Percentiles rank a stretch among this genome's conserved stretches.
Conservation (phyloP, 192 early-diverging fungal species). For the Linderina pennispora region DNA sequence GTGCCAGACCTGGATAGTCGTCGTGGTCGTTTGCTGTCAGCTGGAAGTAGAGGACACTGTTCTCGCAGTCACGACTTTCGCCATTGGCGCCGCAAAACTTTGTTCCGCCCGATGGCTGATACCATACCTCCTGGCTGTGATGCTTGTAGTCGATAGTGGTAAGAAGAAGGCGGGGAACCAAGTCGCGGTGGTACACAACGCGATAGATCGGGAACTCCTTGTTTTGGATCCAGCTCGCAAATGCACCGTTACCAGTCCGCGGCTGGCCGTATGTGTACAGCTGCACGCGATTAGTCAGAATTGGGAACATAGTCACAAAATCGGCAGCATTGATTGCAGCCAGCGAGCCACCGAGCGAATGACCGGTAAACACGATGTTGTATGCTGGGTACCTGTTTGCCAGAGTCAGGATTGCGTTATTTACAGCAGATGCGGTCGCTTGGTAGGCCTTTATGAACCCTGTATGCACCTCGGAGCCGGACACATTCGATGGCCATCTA, state of each 20-base stretch:
- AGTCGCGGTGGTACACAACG: conserved; percentile 1
- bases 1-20: background rate
- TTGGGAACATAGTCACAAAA: background rate
- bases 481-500: background rate
- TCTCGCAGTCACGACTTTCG: background rate
- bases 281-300: background rate
- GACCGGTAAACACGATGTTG: conserved; percentile 4
- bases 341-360: conserved; percentile 7
- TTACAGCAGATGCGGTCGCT: background rate
- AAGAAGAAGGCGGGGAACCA: background rate
- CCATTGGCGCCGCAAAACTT: background rate
- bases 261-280: conserved; percentile 7
- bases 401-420: background rate
- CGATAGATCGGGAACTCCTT: background rate
- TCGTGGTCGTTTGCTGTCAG: background rate
- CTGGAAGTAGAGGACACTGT: background rate
- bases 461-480: conserved; percentile 3
- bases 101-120: background rate
- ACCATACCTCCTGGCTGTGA: background rate
- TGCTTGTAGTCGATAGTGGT: background rate
- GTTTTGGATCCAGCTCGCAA: background rate
- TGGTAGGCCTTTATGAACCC: conserved; percentile 5
- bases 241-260: conserved; percentile 4
- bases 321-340: conserved; percentile 4
- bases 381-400: conserved; percentile 3